Conservation (phyloP, 495 filamentous ascomycete genomes). For the Neurospora sublineolata region DNA sequence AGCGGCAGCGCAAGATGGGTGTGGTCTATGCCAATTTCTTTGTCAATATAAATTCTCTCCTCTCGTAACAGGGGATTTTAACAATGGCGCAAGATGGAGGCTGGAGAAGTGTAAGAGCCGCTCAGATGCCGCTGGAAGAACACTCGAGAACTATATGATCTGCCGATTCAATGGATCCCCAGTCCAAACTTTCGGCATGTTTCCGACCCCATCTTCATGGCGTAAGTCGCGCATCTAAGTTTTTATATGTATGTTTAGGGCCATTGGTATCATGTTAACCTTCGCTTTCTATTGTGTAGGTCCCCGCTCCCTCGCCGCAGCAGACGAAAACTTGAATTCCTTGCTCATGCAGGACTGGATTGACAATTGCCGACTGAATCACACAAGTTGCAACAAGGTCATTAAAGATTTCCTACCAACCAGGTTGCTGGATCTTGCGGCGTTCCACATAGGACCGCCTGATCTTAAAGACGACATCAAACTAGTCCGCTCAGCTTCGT, state of each 20-base stretch:
- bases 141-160: too few relatives aligned
- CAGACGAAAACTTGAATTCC: background rate
- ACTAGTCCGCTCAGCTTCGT: background rate
- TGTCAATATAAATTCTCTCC: too few relatives aligned
- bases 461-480: background rate
- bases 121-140: too few relatives aligned
- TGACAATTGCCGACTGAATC: background rate
- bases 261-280: background rate
- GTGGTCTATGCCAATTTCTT: background rate
- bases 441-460: background rate
- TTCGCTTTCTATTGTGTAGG: rapidly evolving
- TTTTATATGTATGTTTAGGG: background rate
- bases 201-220: background rate
- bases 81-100: too few relatives aligned
- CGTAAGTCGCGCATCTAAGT: background rate
- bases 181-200: too few relatives aligned
- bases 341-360: background rate
- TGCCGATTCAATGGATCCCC: too few relatives aligned
- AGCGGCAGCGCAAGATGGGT: background rate
- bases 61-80: too few relatives aligned
- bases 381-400: background rate
- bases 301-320: too few relatives aligned
- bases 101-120: too few relatives aligned
- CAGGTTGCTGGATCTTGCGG: background rate
- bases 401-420: background rate